A percentile compares a stretch with the other conserved stretches of the same genome.
Conservation (phyloP, 352 stramenopile species). For the Globisporangium acanthophoron region DNA sequence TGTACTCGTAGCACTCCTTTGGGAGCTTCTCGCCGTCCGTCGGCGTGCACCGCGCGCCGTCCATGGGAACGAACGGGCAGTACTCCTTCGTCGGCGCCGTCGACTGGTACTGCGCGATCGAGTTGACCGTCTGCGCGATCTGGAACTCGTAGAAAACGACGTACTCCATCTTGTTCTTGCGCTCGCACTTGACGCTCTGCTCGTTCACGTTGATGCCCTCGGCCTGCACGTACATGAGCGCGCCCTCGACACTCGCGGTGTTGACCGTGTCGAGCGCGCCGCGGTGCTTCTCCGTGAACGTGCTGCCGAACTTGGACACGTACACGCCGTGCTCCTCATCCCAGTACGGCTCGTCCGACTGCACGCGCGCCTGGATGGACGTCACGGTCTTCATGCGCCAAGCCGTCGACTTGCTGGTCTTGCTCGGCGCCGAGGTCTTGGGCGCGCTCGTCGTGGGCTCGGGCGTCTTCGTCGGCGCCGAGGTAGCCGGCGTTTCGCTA, state of each 20-base stretch:
- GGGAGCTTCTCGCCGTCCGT: constrained; percentile 13
- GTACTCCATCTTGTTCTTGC: constrained; percentile 32
- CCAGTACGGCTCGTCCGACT: constrained; percentile 24
- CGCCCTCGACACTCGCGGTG: constrained; percentile 64
- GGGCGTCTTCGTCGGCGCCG: not conserved
- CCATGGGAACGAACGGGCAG: constrained; percentile 14
- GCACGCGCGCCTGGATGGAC: constrained; percentile 25
- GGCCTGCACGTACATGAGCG: constrained; percentile 77
- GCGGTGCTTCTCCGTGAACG: constrained; percentile 22
- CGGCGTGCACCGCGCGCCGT: constrained; percentile 12
- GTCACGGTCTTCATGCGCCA: constrained; percentile 18
- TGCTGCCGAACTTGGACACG: constrained; percentile 18
- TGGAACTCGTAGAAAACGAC: constrained; percentile 28
- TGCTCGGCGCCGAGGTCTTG: not conserved
- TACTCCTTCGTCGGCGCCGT: constrained; percentile 5
- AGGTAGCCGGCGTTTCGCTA: not conserved
- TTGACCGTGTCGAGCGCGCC: constrained; percentile 64
- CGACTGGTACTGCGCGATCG: constrained; percentile 19
- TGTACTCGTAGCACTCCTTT: constrained; percentile 20
- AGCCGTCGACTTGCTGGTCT: not conserved
- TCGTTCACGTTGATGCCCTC: constrained; percentile 46
- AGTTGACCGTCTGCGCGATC: constrained; percentile 17
- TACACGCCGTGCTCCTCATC: constrained; percentile 18
- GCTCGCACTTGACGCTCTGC: constrained; percentile 19
- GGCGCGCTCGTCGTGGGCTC: not conserved